Evolutionary conservation across 2,329 filamentous ascomycete genomes (phyloP), one percentile per base, ranked within the genome.

Genomic region (Cephalotrichum gorgonifer): DNA sequence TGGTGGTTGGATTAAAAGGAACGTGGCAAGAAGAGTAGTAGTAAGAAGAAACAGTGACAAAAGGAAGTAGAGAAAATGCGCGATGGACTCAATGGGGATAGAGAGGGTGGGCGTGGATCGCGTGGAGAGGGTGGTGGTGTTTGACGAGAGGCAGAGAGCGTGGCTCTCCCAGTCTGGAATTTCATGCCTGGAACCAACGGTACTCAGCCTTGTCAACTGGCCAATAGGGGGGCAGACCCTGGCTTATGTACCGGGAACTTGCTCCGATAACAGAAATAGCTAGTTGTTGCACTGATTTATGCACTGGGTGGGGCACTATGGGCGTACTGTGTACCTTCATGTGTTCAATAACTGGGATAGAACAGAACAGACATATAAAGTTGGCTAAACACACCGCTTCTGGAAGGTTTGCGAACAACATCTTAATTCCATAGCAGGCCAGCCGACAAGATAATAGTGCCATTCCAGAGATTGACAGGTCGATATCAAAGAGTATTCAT

Each of bases 101-200:
- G 42, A 23, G 43, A 39, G 25, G 11, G 17, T 47, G 26, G 22
- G 30, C 44, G 31, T 47, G 45, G 26, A 31, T 33, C 45, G 45
- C 45, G 45, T 47, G 45, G 45, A 47, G 31, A 47, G 31, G 6
- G 27, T 47, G 35, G 45, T 27, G 39, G 42, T 43, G 42, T 45
- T 45, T 26, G 15, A 3, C 27, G n/a, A 14, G 43, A 26, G 45
- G 27, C 31, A 33, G 11, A 31, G 45, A 31, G 17, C 33, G 39
- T 47, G 45, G 45, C n/a, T n/a, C n/a, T n/a, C n/a, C n/a, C n/a
- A n/a, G 45, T 33, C 14, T 33, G 31, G 45, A 47, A 41, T 47
- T 47, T 47, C 41, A 35, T 33, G 17, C 22, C 15, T 23, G 23
- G 15, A 47, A 41, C 15, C 23, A 41, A 28, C 15, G 15, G 22